A percentile compares a stretch with the other conserved stretches of the same genome.
Evolutionary conservation across 169 alveolate genomes (phyloP).

Genomic region (Pseudocohnilembus persalinus): DNA sequence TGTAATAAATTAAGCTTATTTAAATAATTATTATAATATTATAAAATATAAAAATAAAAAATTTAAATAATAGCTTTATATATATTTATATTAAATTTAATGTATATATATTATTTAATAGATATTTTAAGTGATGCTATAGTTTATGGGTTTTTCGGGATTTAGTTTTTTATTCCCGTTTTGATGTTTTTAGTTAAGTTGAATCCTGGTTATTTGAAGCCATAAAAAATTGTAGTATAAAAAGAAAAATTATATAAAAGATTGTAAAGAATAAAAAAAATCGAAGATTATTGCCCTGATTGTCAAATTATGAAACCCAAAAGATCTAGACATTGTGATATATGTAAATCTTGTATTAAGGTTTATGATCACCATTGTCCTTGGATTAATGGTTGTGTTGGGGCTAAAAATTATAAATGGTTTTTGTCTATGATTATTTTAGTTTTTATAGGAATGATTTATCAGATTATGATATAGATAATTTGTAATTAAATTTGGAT

Average conservation of each 20-base stretch:
- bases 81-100: too few relatives aligned
- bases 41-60: too few relatives aligned
- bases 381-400: slow-evolving; percentile 81
- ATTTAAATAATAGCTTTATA: too few relatives aligned
- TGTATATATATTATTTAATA: too few relatives aligned
- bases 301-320: slow-evolving; percentile 32
- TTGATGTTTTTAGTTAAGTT: too few relatives aligned
- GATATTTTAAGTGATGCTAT: background rate
- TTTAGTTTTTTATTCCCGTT: too few relatives aligned
- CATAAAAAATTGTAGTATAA: background rate
- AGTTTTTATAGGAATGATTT: slow-evolving; percentile 8
- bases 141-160: background rate
- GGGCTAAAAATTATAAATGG: slow-evolving; percentile 55
- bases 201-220: background rate
- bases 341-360: slow-evolving; percentile 68
- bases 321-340: slow-evolving; percentile 74
- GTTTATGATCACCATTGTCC: slow-evolving; percentile 84
- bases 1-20: too few relatives aligned
- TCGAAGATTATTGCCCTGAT: background rate
- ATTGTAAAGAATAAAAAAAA: background rate
- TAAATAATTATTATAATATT: too few relatives aligned
- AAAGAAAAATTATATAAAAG: background rate
- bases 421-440: slow-evolving; percentile 22
- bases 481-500: background rate
- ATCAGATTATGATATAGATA: too few relatives aligned